Percentiles rank a stretch among this genome's conserved stretches.
Evolutionary conservation across 2,329 filamentous ascomycete species (phyloP).

Genomic region (Colletotrichum cordylinicola): DNA sequence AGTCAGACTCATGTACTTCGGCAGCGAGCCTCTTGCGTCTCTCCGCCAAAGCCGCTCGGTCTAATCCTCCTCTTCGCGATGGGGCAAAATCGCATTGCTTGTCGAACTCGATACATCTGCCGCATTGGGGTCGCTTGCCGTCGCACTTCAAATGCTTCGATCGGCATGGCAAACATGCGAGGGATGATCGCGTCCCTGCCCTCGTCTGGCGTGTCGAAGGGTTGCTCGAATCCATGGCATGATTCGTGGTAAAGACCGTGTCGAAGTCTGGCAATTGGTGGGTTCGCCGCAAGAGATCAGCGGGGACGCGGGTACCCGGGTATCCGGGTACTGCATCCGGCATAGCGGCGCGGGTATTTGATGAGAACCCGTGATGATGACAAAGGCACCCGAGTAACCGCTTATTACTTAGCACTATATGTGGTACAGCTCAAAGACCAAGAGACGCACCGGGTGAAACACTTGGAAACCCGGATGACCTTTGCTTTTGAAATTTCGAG

Average conservation of each 20-base stretch:
- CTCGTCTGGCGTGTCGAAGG: neutral
- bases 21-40: conserved; percentile 31
- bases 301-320: conserved; percentile 19
- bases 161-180: conserved; percentile 58
- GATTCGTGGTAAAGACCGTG: neutral
- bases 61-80: conserved; percentile 52
- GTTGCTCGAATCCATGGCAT: neutral
- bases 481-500: neutral
- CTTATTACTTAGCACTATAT: neutral
- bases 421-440: neutral
- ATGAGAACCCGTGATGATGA: neutral
- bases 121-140: conserved; percentile 51
- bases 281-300: neutral
- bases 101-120: conserved; percentile 46
- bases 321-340: neutral
- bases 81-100: conserved; percentile 56
- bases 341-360: neutral
- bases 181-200: conserved; percentile 29
- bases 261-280: neutral
- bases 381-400: neutral
- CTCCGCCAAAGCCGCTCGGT: conserved; percentile 30
- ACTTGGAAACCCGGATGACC: neutral
- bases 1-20: neutral
- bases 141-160: conserved; percentile 59
- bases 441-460: neutral